Conservation (phyloP, 2,329 filamentous ascomycete species). For the Penicillium sp. region DNA sequence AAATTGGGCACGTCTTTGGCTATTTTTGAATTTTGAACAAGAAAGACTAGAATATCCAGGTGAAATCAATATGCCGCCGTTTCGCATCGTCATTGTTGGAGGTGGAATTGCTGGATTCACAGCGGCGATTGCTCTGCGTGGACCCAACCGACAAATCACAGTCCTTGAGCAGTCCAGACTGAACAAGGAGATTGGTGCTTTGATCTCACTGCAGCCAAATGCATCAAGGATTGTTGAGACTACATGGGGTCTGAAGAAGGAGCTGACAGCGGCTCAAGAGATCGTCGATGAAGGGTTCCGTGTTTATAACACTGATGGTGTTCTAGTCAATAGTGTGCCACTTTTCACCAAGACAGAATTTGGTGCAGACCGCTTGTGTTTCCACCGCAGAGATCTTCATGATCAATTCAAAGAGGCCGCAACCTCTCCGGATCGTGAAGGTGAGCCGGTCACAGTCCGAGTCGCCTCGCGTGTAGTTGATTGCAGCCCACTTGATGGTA, state of each 20-base stretch:
- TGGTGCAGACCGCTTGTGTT: constrained; percentile 30
- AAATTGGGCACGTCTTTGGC: background rate
- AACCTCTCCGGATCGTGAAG: constrained; percentile 11
- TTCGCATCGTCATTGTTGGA: constrained; percentile 61
- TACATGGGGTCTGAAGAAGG: constrained; percentile 21
- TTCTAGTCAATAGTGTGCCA: constrained; percentile 27
- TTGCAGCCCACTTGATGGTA: constrained; percentile 19
- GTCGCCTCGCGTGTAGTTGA: constrained; percentile 23
- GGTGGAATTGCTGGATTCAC: constrained; percentile 43
- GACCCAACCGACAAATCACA: constrained; percentile 28
- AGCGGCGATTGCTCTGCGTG: constrained; percentile 41
- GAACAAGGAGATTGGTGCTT: constrained; percentile 54
- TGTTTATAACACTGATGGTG: constrained; percentile 33
- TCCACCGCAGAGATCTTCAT: constrained; percentile 36
- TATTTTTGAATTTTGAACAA: background rate
- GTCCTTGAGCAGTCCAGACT: constrained; percentile 36
- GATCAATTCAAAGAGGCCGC: constrained; percentile 28
- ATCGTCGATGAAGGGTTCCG: constrained; percentile 35
- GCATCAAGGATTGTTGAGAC: constrained; percentile 49
- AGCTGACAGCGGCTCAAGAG: constrained; percentile 15
- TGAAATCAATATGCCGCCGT: constrained; percentile 14
- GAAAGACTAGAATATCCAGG: background rate
- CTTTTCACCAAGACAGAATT: constrained; percentile 26
- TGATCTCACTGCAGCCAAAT: constrained; percentile 54
- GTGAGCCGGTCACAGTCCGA: constrained; percentile 25